Percentiles rank a stretch among this genome's conserved stretches.
These are phyloP conservation scores for Prunus mume DNA, from an alignment of 306 rosid genomes.

Conservation along the genomic window DNA sequence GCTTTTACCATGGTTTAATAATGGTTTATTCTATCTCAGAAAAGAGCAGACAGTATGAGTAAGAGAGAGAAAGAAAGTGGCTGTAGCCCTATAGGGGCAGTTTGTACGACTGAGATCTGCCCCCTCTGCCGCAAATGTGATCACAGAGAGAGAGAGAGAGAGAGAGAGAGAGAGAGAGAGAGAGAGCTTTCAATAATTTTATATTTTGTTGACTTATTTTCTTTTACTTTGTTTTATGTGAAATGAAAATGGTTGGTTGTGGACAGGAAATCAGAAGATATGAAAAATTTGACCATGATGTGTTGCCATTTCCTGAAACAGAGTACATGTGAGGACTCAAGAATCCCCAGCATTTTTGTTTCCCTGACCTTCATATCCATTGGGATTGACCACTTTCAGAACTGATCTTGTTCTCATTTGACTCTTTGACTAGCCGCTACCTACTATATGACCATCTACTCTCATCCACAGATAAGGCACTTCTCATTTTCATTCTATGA, in stretches of 20 bases:
- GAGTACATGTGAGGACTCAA: neutral
- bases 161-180: neutral
- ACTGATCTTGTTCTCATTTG: neutral
- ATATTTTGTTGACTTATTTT: neutral
- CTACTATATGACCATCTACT: neutral
- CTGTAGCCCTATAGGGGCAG: neutral
- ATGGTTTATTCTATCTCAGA: neutral
- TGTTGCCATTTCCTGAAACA: neutral
- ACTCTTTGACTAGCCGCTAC: neutral
- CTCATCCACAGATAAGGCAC: neutral
- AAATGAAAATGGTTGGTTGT: neutral
- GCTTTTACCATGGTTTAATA: neutral
- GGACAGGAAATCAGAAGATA: neutral
- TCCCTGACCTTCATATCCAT: neutral
- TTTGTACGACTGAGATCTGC: neutral
- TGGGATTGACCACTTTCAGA: conserved; percentile 1
- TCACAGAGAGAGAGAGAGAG: too few species aligned
- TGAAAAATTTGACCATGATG: conserved; percentile 7
- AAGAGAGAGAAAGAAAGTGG: neutral
- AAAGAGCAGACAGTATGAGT: neutral
- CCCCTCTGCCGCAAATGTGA: neutral
- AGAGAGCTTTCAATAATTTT: neutral
- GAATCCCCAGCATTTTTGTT: neutral
- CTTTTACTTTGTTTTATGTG: neutral
- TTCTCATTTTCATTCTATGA: neutral